Conservation (phyloP, 306 rosid genomes). For the Alnus glutinosa region DNA sequence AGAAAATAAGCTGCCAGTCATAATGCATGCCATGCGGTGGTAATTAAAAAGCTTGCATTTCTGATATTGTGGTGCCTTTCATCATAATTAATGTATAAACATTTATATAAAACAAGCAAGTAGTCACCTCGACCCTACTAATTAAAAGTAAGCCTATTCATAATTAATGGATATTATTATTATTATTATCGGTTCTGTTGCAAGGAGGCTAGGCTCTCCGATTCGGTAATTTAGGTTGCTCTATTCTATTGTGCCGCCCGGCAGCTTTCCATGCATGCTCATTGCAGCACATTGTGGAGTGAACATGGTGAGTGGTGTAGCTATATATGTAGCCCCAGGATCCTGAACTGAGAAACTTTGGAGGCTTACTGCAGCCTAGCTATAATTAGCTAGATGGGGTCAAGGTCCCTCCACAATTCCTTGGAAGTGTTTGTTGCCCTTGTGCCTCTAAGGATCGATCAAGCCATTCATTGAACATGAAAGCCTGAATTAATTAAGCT, state of each 20-base stretch:
- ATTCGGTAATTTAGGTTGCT: not conserved
- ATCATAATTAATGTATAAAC: not conserved
- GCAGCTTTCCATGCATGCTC: not conserved
- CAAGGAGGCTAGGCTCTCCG: not conserved
- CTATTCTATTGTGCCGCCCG: not conserved
- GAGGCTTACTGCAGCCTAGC: not conserved
- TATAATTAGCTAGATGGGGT: no score
- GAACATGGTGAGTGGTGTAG: not conserved
- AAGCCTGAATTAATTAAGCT: no score
- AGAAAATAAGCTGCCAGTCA: not conserved
- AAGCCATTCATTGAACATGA: no score
- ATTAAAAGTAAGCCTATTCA: not conserved
- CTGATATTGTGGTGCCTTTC: not conserved
- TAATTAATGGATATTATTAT: not conserved
- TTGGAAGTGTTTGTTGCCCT: no score
- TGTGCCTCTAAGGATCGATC: no score
- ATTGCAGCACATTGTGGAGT: not conserved
- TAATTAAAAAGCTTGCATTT: not conserved
- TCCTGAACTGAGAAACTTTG: not conserved
- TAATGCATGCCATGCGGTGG: conserved; percentile 2
- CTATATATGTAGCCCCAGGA: not conserved
- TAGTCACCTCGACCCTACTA: not conserved
- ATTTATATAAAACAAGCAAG: not conserved
- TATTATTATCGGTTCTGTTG: not conserved
- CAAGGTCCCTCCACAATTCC: no score